Evolutionary conservation across 306 rosid species (phyloP).

Genomic region (Quercus dentata): DNA sequence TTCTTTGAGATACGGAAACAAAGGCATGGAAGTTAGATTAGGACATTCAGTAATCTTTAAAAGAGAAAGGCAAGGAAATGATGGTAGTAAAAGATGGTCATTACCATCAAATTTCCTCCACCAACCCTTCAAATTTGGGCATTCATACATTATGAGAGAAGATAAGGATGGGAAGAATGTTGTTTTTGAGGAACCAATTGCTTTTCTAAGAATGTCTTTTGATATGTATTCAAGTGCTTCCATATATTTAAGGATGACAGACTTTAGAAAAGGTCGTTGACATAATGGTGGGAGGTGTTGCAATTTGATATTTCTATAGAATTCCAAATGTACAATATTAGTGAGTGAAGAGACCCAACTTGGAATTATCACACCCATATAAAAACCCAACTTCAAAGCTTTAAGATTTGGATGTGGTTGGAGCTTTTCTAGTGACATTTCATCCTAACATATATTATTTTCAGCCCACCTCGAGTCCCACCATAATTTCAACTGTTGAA

Average conservation of each 20-base stretch:
- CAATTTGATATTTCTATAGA: neutral
- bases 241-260: conserved; percentile 2
- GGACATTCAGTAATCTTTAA: no score
- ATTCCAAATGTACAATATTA: neutral
- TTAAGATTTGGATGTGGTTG: neutral
- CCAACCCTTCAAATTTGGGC: conserved; percentile 16
- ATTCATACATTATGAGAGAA: neutral
- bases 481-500: neutral
- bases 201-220: neutral
- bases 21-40: no score
- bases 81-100: neutral
- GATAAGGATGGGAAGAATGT: neutral
- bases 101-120: neutral
- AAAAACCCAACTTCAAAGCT: neutral
- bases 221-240: neutral
- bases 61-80: neutral
- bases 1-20: no score
- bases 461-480: neutral
- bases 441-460: neutral
- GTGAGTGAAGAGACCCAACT: neutral
- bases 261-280: neutral
- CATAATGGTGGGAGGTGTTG: neutral
- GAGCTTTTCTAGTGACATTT: neutral
- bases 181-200: no score
- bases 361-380: neutral